Conservation (phyloP, 2,329 filamentous ascomycete genomes). For the Penicillium sp. region DNA sequence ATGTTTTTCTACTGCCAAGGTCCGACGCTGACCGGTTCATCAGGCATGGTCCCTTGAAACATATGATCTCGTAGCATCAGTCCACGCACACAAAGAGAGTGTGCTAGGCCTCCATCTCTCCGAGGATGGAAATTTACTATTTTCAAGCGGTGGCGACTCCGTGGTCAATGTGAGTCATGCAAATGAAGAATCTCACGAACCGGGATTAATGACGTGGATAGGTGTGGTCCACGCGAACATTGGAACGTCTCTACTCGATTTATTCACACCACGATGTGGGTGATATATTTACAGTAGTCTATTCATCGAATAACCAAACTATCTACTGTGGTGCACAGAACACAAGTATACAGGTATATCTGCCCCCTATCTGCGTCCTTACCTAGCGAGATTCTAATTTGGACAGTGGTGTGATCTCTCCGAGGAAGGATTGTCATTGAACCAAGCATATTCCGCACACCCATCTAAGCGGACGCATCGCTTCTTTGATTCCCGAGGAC, state of each 20-base stretch:
- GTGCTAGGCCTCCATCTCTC: constrained; percentile 83
- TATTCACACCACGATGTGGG: constrained; percentile 93
- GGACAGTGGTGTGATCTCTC: constrained; percentile 72
- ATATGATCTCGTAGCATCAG: constrained; percentile 73
- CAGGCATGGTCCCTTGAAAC: constrained; percentile 82
- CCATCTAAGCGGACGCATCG: constrained; percentile 76
- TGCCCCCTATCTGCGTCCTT: neutral
- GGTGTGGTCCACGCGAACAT: constrained; percentile 77
- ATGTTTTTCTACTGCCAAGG: neutral
- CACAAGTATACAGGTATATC: constrained; percentile 72
- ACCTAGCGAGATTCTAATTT: constrained; percentile 19
- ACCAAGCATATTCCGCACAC: constrained; percentile 66
- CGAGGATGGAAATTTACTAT: constrained; percentile 70
- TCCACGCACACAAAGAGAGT: constrained; percentile 88
- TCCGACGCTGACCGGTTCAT: constrained; percentile 16
- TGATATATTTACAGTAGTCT: constrained; percentile 93
- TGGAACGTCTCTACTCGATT: constrained; percentile 79
- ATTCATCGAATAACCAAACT: constrained; percentile 74
- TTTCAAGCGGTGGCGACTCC: constrained; percentile 90
- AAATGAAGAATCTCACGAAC: neutral
- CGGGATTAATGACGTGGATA: constrained; percentile 29
- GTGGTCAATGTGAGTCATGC: constrained; percentile 71
- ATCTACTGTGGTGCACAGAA: constrained; percentile 93
- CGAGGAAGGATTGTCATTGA: constrained; percentile 60
- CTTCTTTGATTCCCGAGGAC: constrained; percentile 89